phyloP scores from a whole-genome alignment of 306 rosid species.

The Cicer yamashitae region DNA sequence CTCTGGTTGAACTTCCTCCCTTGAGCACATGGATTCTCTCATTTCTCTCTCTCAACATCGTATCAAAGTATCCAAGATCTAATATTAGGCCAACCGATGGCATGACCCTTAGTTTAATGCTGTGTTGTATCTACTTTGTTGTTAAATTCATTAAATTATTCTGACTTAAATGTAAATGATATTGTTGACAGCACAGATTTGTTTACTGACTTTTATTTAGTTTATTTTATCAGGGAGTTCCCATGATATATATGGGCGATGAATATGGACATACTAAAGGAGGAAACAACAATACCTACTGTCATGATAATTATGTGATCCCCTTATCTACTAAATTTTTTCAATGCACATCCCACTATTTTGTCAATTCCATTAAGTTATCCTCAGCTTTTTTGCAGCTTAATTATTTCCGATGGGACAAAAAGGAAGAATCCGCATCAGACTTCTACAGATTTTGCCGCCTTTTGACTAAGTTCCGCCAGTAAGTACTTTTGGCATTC shows the following conservation, averaged over 20 bases:
- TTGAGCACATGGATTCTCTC: too few species aligned
- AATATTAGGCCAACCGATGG: background rate
- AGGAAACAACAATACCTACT: slow-evolving; percentile 96
- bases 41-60: too few species aligned
- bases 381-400: slow-evolving; percentile 59
- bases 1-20: too few species aligned
- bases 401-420: slow-evolving; percentile 92
- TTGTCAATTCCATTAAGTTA: slow-evolving; percentile 35
- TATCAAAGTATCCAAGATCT: too few species aligned
- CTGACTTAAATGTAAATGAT: slow-evolving; percentile 14
- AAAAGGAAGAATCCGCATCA: slow-evolving; percentile 74
- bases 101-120: slow-evolving; percentile 11
- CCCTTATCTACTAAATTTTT: slow-evolving; percentile 42
- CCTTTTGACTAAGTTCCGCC: slow-evolving; percentile 79
- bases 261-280: slow-evolving; percentile 99
- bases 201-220: slow-evolving; percentile 36
- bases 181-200: slow-evolving; percentile 6
- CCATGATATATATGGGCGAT: slow-evolving; percentile 94
- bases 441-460: slow-evolving; percentile 87
- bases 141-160: slow-evolving; percentile 27
- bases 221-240: slow-evolving; percentile 78
- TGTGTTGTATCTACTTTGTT: background rate
- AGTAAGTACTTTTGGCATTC: slow-evolving; percentile 50
- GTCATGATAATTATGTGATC: slow-evolving; percentile 90
- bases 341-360: slow-evolving; percentile 27